phyloP scores from a whole-genome alignment of 768 basidiomycete genomes.

The Boletus rubescentipes region DNA sequence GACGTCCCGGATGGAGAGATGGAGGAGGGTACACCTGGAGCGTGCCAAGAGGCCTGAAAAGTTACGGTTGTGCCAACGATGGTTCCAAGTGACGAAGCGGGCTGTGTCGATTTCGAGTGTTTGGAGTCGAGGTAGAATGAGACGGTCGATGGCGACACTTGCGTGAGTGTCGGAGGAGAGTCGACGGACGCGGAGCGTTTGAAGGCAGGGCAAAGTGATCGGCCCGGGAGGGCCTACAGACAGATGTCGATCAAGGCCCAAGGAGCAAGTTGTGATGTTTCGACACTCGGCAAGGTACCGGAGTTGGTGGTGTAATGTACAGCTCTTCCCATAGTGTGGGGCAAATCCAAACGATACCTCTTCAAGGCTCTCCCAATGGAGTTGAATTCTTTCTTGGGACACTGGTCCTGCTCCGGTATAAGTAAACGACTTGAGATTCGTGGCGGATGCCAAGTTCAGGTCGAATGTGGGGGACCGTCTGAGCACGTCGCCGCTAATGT shows the following conservation, averaged over 20 bases:
- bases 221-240: background rate
- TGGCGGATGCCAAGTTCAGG: conserved; percentile 11
- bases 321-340: conserved; percentile 1
- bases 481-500: conserved; percentile 4
- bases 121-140: conserved; percentile 19
- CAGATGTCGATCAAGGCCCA: conserved; percentile 13
- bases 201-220: conserved; percentile 12
- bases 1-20: conserved; percentile 14
- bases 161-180: background rate
- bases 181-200: conserved; percentile 18
- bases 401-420: conserved; percentile 6
- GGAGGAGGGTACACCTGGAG: conserved; percentile 13
- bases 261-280: conserved; percentile 20
- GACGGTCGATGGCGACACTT: conserved; percentile 2
- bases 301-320: conserved; percentile 6
- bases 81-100: background rate
- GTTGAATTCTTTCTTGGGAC: background rate
- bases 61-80: conserved; percentile 7
- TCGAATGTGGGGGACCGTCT: background rate
- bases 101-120: conserved; percentile 21
- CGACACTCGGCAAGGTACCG: conserved; percentile 9
- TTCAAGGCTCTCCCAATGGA: conserved; percentile 13
- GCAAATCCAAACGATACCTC: conserved; percentile 15
- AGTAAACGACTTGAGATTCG: conserved; percentile 16
- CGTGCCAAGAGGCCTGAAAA: conserved; percentile 20